Evolutionary conservation across 108 stramenopile genomes (phyloP).

Genomic region (Skeletonema menzelii): DNA sequence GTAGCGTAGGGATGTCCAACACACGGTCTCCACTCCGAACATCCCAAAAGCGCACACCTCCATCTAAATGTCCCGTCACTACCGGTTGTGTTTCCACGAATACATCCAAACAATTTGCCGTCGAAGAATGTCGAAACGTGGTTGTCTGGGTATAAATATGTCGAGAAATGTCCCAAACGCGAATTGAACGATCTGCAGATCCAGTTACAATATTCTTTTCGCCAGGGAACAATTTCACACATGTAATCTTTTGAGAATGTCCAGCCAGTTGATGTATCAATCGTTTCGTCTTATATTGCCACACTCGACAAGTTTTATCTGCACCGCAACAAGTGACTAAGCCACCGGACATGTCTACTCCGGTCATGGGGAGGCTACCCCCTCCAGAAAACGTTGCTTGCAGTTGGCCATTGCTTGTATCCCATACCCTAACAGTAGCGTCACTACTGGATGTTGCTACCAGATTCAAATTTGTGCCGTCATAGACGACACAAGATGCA

Average conservation of each 20-base stretch:
- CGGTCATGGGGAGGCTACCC: conserved; percentile 57
- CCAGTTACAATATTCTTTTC: conserved; percentile 77
- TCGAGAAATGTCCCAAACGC: conserved; percentile 84
- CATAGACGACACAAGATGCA: conserved; percentile 70
- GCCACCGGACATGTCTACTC: conserved; percentile 71
- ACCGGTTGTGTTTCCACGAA: conserved; percentile 38
- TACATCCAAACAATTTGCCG: conserved; percentile 73
- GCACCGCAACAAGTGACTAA: conserved; percentile 69
- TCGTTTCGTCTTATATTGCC: conserved; percentile 71
- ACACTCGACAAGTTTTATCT: conserved; percentile 87
- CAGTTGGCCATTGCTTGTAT: conserved; percentile 68
- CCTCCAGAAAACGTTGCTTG: conserved; percentile 61
- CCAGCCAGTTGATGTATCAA: conserved; percentile 90
- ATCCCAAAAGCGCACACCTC: conserved; percentile 80
- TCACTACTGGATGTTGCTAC: conserved; percentile 74
- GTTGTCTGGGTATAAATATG: conserved; percentile 76
- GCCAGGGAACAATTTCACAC: conserved; percentile 63
- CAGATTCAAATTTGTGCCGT: conserved; percentile 57
- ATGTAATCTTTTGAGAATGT: conserved; percentile 80
- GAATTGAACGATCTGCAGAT: conserved; percentile 78
- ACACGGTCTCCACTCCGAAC: conserved; percentile 60
- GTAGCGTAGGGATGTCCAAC: conserved; percentile 58
- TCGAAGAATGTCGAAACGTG: conserved; percentile 76
- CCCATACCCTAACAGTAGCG: conserved; percentile 75
- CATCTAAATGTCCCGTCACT: conserved; percentile 79